These are phyloP conservation scores for Penicillium brevicompactum DNA, from an alignment of 2,329 filamentous ascomycete species.

Conservation along the genomic window DNA sequence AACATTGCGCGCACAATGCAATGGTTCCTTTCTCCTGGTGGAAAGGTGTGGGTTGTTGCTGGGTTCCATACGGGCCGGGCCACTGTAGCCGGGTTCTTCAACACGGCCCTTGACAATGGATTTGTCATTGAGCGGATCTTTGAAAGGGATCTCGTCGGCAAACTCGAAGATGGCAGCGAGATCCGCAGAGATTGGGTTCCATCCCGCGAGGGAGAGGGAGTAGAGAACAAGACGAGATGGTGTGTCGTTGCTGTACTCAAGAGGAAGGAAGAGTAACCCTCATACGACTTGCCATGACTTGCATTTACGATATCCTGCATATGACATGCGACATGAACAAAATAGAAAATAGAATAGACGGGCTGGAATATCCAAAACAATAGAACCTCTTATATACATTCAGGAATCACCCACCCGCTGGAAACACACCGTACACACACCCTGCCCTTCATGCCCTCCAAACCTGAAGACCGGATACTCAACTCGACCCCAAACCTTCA, in stretches of 20 bases:
- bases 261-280: conserved; percentile 14
- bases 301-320: not conserved
- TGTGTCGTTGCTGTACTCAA: conserved; percentile 54
- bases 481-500: conserved; percentile 68
- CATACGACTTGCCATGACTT: not conserved
- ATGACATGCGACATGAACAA: not conserved
- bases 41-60: conserved; percentile 54
- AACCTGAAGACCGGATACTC: conserved; percentile 87
- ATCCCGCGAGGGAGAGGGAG: conserved; percentile 49
- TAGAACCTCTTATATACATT: not conserved
- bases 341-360: not conserved
- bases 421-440: conserved; percentile 86
- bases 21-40: conserved; percentile 52
- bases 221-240: conserved; percentile 59
- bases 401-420: conserved; percentile 45
- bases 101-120: conserved; percentile 45
- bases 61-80: conserved; percentile 63
- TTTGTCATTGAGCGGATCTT: conserved; percentile 56
- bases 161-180: conserved; percentile 39
- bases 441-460: conserved; percentile 84
- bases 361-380: not conserved
- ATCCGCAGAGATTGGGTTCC: conserved; percentile 49
- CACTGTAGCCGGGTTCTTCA: conserved; percentile 60
- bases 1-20: conserved; percentile 58
- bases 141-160: conserved; percentile 55